Evolutionary conservation across 1,284 basidiomycete genomes (phyloP).

Genomic region (Austroboletus niveus): DNA sequence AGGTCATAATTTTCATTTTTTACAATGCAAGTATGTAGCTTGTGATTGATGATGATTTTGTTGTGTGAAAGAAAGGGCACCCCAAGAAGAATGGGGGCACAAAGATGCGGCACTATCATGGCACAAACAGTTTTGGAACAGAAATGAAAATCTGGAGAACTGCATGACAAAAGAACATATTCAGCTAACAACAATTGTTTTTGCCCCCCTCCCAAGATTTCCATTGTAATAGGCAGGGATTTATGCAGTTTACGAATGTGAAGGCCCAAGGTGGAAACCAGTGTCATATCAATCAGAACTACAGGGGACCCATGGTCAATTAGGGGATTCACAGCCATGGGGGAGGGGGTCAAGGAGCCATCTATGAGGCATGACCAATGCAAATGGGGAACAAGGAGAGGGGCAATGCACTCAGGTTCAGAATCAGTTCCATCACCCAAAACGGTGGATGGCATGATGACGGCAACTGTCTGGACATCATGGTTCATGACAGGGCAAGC

Average conservation of each 20-base stretch:
- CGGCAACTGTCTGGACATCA: background rate
- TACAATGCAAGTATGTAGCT: background rate
- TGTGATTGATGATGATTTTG: background rate
- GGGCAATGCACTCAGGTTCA: background rate
- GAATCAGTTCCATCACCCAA: background rate
- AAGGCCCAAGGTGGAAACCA: background rate
- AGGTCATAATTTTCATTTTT: background rate
- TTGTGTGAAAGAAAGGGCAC: background rate
- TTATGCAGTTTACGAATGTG: background rate
- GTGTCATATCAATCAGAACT: background rate
- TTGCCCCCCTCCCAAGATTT: background rate
- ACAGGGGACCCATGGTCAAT: slow-evolving; percentile 3
- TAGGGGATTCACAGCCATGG: background rate
- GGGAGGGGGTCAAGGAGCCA: background rate
- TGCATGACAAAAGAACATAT: background rate
- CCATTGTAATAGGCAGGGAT: background rate
- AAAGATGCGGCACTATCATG: background rate
- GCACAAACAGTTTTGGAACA: background rate
- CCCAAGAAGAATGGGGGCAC: background rate
- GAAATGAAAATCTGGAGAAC: background rate
- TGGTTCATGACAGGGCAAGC: too few relatives aligned
- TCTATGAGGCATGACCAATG: background rate
- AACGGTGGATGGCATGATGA: background rate
- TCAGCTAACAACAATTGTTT: background rate
- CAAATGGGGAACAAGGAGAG: background rate